phyloP scores from a whole-genome alignment of 2,329 filamentous ascomycete genomes.

The Chaetomium olivaceum region DNA sequence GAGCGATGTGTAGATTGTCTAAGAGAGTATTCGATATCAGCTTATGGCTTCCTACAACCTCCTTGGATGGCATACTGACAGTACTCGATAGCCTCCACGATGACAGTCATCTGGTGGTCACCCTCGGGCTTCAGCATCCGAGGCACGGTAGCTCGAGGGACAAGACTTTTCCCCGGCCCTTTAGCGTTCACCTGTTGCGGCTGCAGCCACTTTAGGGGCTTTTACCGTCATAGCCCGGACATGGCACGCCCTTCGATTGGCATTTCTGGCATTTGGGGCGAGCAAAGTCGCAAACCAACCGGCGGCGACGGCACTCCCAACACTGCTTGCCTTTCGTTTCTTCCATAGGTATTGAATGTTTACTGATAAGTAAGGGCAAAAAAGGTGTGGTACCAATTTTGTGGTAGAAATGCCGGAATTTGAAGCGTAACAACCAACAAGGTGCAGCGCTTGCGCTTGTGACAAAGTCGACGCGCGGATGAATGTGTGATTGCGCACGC shows the following conservation, averaged over 20 bases:
- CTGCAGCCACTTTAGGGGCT: slow-evolving; percentile 14
- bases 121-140: not conserved
- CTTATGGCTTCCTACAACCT: not conserved
- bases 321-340: not conserved
- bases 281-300: slow-evolving; percentile 13
- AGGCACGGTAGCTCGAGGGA: slow-evolving; percentile 4
- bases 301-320: slow-evolving; percentile 13
- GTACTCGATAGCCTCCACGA: slow-evolving; percentile 14
- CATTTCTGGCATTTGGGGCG: slow-evolving; percentile 11
- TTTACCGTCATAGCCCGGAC: slow-evolving; percentile 10
- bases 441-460: no score
- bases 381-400: not conserved
- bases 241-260: not conserved
- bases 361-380: not conserved
- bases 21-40: not conserved
- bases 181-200: slow-evolving; percentile 10
- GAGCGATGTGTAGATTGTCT: slow-evolving; percentile 13
- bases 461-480: no score
- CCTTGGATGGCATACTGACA: not conserved
- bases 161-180: not conserved
- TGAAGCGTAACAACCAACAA: not conserved
- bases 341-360: not conserved
- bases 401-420: not conserved
- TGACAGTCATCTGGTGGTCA: not conserved
- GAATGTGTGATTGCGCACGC: not conserved